A percentile compares a stretch with the other conserved stretches of the same genome.
These are phyloP conservation scores for Patellaria atrata DNA, from an alignment of 495 filamentous ascomycete species.

Conservation along the genomic window DNA sequence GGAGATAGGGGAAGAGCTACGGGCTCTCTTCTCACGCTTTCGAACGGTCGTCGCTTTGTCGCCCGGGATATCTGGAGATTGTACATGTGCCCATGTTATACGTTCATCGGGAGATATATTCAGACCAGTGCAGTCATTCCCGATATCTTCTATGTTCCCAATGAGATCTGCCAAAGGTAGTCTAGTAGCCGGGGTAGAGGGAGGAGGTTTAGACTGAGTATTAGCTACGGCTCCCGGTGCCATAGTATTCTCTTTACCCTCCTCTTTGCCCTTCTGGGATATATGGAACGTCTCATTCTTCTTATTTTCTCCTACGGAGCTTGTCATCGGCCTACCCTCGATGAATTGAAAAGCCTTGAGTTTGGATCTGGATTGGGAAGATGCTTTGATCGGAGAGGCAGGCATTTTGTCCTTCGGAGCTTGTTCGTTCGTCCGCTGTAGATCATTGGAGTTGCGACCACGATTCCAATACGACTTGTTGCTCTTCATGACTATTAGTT, in stretches of 20 bases:
- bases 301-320: constrained; percentile 2
- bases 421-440: constrained; percentile 7
- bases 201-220: constrained; percentile 16
- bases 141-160: constrained; percentile 46
- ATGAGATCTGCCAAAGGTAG: constrained; percentile 71
- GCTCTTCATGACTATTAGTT: constrained; percentile 7
- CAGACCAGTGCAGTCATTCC: constrained; percentile 29
- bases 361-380: constrained; percentile 42
- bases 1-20: constrained; percentile 68
- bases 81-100: constrained; percentile 53
- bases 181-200: constrained; percentile 60
- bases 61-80: constrained; percentile 30
- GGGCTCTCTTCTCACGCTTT: constrained; percentile 50
- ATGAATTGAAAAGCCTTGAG: constrained; percentile 44
- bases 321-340: constrained; percentile 20
- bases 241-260: too few species aligned
- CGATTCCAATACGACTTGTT: constrained; percentile 10
- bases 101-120: constrained; percentile 54
- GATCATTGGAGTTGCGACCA: constrained; percentile 8
- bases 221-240: too few species aligned
- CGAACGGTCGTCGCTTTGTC: constrained; percentile 33
- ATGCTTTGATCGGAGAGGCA: constrained; percentile 30
- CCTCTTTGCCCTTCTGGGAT: constrained; percentile 13
- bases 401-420: constrained; percentile 12
- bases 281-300: too few species aligned